phyloP scores from a whole-genome alignment of 768 basidiomycete species.

The Austroboletus eburneus region DNA sequence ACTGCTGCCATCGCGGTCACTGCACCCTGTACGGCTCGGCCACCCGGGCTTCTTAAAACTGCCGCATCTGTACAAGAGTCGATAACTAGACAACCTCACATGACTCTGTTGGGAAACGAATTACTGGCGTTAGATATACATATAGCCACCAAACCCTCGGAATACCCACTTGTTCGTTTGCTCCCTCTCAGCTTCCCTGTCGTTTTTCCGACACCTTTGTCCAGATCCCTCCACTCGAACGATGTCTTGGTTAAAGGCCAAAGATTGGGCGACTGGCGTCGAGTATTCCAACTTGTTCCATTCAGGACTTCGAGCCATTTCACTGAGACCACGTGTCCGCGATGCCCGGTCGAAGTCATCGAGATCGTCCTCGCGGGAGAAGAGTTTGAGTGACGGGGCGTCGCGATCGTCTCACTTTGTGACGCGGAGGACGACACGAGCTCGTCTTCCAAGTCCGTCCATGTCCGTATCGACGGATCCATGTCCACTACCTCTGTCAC shows the following conservation, averaged over 20 bases:
- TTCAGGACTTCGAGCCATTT: conserved; percentile 33
- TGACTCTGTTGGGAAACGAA: conserved; percentile 18
- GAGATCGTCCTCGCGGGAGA: conserved; percentile 3
- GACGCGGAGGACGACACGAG: conserved; percentile 1
- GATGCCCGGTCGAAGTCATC: conserved; percentile 8
- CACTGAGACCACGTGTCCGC: conserved; percentile 8
- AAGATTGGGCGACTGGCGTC: conserved; percentile 26
- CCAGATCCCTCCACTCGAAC: neutral
- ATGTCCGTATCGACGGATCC: conserved; percentile 4
- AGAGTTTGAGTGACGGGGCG: neutral
- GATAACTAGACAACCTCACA: conserved; percentile 4
- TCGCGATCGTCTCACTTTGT: conserved; percentile 12
- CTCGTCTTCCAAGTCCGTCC: conserved; percentile 1
- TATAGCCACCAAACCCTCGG: neutral
- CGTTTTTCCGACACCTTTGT: neutral
- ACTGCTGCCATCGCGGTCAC: conserved; percentile 12
- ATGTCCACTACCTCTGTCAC: neutral
- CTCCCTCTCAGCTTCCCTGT: neutral
- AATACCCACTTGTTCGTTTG: neutral
- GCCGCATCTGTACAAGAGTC: conserved; percentile 1
- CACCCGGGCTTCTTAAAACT: conserved; percentile 4
- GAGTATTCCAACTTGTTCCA: conserved; percentile 35
- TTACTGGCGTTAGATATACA: conserved; percentile 27
- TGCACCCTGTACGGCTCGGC: conserved; percentile 1
- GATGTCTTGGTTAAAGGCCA: conserved; percentile 32